phyloP scores from a whole-genome alignment of 805 yeast genomes.

The Lipomyces oligophaga region DNA sequence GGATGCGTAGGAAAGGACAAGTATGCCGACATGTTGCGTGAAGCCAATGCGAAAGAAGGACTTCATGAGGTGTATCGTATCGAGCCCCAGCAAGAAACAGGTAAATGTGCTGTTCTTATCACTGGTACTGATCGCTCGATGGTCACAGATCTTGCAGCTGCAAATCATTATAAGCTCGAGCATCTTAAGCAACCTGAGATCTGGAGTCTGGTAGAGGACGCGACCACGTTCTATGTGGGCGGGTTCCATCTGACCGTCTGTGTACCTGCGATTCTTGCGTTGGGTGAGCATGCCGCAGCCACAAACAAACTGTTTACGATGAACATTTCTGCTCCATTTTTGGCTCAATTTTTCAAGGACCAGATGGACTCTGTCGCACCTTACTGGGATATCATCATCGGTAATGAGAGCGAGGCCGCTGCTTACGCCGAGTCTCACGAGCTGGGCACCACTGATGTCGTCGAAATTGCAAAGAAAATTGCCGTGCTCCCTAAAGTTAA shows the following conservation, averaged over 20 bases:
- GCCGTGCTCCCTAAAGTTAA: conserved; percentile 76
- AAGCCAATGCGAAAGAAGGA: conserved; percentile 86
- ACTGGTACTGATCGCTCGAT: conserved; percentile 84
- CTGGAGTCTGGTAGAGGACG: conserved; percentile 81
- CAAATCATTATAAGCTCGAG: conserved; percentile 88
- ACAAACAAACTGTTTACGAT: conserved; percentile 66
- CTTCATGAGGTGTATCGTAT: conserved; percentile 81
- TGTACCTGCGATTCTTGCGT: conserved; percentile 83
- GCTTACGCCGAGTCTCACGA: conserved; percentile 87
- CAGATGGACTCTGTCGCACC: conserved; percentile 75
- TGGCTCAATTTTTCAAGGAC: conserved; percentile 92
- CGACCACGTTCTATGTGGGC: conserved; percentile 84
- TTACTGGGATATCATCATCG: conserved; percentile 86
- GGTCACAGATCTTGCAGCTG: conserved; percentile 96
- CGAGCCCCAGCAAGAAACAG: conserved; percentile 66
- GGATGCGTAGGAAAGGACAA: conserved; percentile 95
- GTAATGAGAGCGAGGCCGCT: conserved; percentile 96
- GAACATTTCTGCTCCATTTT: conserved; percentile 95
- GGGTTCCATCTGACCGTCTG: conserved; percentile 99
- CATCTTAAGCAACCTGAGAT: conserved; percentile 86
- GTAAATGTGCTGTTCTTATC: conserved; percentile 96
- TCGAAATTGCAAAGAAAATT: conserved; percentile 74
- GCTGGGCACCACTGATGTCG: conserved; percentile 56
- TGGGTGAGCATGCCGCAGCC: conserved; percentile 90
- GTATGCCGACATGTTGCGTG: conserved; percentile 71